These are phyloP conservation scores for Oryza australiensis DNA, from an alignment of 176 grass and related monocot species.

Conservation along the genomic window DNA sequence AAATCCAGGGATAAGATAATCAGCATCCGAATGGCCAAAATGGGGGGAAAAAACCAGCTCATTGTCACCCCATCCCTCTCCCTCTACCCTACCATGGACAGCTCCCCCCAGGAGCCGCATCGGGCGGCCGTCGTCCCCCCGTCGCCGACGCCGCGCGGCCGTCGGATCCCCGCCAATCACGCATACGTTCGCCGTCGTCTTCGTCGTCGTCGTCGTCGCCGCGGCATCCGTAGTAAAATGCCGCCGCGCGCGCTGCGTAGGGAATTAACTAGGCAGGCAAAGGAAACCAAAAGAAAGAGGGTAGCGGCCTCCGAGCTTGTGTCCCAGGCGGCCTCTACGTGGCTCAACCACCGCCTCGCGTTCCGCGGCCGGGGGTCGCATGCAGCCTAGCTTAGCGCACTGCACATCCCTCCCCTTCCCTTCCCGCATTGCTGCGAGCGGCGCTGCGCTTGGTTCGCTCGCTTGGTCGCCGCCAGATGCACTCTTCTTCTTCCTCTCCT, in stretches of 20 bases:
- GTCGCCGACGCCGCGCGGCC: not conserved
- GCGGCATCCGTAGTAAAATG: too few relatives aligned
- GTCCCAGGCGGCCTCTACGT: slow-evolving; percentile 47
- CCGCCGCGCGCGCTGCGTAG: too few relatives aligned
- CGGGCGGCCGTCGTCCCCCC: not conserved
- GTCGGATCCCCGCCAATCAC: slow-evolving; percentile 9
- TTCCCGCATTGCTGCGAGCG: slow-evolving; percentile 15
- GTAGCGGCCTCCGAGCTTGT: not conserved
- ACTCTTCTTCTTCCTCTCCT: not conserved
- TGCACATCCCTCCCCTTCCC: too few relatives aligned
- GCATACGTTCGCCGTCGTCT: not conserved
- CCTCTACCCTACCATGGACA: slow-evolving; percentile 36
- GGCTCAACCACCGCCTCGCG: slow-evolving; percentile 40
- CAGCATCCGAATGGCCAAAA: not conserved
- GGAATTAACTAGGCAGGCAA: too few relatives aligned
- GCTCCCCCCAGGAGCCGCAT: not conserved
- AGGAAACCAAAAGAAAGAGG: not conserved
- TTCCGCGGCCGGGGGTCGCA: slow-evolving; percentile 4
- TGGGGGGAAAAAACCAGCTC: not conserved
- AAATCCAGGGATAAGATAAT: not conserved
- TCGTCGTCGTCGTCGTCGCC: not conserved
- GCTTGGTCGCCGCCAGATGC: not conserved
- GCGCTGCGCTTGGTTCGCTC: too few relatives aligned
- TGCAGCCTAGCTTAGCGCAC: not conserved
- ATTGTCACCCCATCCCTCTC: not conserved